These are phyloP conservation scores for Plasmodium cynomolgi DNA, from an alignment of 169 alveolate species.

Conservation along the genomic window DNA sequence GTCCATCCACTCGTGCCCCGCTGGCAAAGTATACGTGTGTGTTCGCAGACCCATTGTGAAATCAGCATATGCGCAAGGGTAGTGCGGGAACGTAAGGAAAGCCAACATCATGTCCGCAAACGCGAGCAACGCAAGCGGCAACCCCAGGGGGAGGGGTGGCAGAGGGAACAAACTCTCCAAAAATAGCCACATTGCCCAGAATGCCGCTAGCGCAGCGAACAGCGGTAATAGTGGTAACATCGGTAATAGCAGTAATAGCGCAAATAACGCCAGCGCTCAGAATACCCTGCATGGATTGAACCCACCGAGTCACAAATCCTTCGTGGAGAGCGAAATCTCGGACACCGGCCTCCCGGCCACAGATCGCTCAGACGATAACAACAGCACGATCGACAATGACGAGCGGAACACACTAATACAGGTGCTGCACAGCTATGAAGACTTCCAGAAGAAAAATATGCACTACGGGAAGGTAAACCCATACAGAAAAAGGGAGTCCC, in stretches of 20 bases:
- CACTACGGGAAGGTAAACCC: conserved; percentile 59
- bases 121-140: neutral
- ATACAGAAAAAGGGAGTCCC: conserved; percentile 44
- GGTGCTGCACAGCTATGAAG: conserved; percentile 68
- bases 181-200: neutral
- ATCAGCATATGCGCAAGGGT: neutral
- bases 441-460: conserved; percentile 67
- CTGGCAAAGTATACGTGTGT: neutral
- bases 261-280: neutral
- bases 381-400: conserved; percentile 14
- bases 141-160: neutral
- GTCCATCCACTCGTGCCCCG: neutral
- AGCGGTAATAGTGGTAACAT: neutral
- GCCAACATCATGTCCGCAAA: neutral
- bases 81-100: neutral
- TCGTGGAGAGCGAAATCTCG: conserved; percentile 2
- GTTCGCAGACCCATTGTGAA: neutral
- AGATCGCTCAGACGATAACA: conserved; percentile 17
- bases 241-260: neutral
- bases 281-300: neutral
- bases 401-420: conserved; percentile 55
- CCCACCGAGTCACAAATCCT: neutral
- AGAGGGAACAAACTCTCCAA: neutral
- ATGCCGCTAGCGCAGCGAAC: neutral
- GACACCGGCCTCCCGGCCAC: neutral